Evolutionary conservation across 768 basidiomycete genomes (phyloP).

Genomic region (Russula virescens): DNA sequence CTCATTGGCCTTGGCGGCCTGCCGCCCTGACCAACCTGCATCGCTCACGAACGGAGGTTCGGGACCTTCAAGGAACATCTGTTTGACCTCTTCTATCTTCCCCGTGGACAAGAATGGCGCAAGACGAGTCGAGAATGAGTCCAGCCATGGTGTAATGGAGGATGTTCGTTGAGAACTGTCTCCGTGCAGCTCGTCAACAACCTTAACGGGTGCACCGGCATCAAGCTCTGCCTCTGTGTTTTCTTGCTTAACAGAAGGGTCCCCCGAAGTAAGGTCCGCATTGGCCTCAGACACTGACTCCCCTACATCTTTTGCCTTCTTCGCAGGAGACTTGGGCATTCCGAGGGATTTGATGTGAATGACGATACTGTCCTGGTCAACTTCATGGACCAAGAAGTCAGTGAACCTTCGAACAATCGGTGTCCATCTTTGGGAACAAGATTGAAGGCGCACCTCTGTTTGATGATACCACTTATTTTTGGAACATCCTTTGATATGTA

Average conservation of each 20-base stretch:
- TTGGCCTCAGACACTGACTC: constrained; percentile 26
- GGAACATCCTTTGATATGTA: constrained; percentile 68
- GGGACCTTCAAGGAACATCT: constrained; percentile 75
- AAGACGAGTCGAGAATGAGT: constrained; percentile 50
- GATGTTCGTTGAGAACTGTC: constrained; percentile 23
- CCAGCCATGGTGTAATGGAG: constrained; percentile 52
- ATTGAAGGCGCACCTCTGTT: constrained; percentile 67
- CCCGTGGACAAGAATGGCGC: constrained; percentile 57
- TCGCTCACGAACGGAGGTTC: constrained; percentile 71
- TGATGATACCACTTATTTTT: constrained; percentile 87
- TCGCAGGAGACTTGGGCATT: constrained; percentile 54
- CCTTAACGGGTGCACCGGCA: background rate
- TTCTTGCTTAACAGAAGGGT: constrained; percentile 19
- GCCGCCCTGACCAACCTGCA: constrained; percentile 62
- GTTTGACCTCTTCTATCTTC: constrained; percentile 56
- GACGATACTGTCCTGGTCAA: constrained; percentile 73
- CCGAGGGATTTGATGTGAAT: constrained; percentile 75
- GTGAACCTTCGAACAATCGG: constrained; percentile 63
- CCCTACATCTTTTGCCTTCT: constrained; percentile 33
- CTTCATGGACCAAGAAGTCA: constrained; percentile 93
- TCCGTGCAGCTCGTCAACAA: constrained; percentile 10
- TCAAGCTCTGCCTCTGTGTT: constrained; percentile 1
- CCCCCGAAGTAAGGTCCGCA: constrained; percentile 22
- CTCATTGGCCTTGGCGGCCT: constrained; percentile 32
- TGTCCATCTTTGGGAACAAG: background rate